Evolutionary conservation across 495 filamentous ascomycete species (phyloP).

Genomic region (Neurospora sp.): DNA sequence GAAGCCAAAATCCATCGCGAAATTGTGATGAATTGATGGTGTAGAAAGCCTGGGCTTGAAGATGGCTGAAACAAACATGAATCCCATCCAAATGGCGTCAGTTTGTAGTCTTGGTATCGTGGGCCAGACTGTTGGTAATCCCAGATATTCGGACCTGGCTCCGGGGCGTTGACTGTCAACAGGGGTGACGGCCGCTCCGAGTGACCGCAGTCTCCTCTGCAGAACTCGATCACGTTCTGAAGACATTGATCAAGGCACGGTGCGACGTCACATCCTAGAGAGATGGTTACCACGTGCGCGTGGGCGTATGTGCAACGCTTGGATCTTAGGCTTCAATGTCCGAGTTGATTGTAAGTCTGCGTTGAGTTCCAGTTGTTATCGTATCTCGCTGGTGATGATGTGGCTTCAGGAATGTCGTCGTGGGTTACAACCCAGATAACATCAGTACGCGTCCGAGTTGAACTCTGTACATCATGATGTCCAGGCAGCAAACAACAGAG

Average conservation of each 20-base stretch:
- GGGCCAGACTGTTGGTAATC: neutral
- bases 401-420: neutral
- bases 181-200: neutral
- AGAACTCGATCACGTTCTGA: neutral
- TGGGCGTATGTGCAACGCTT: neutral
- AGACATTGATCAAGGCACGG: neutral
- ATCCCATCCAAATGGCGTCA: neutral
- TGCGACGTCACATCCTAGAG: neutral
- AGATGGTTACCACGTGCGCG: neutral
- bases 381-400: neutral
- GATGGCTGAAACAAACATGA: neutral
- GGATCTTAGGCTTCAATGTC: neutral
- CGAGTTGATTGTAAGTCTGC: neutral
- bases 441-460: too few species aligned
- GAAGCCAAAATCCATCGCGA: neutral
- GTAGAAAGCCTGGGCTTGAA: neutral
- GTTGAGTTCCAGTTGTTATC: neutral
- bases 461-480: neutral
- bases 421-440: neutral
- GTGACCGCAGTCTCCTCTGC: neutral
- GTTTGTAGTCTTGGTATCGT: neutral
- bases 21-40: neutral
- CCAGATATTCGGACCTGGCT: neutral
- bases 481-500: neutral
- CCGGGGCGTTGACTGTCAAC: neutral